Evolutionary conservation across 345 rosid species (phyloP).

Genomic region (Ceriops zippeliana): DNA sequence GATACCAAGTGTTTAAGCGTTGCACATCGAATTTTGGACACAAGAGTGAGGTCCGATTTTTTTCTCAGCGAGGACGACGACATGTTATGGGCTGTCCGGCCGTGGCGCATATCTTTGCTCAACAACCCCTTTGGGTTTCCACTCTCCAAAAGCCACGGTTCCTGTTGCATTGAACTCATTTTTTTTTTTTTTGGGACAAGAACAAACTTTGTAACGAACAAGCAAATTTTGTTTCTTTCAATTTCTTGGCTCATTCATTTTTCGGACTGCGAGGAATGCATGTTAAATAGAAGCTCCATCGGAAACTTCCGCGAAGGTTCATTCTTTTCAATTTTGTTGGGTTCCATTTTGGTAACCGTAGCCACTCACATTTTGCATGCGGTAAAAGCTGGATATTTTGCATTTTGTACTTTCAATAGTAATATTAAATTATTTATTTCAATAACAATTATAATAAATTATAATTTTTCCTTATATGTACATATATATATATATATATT

Average conservation of each 20-base stretch:
- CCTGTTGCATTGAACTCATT: conserved; percentile 35
- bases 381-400: no score
- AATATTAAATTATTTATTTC: no score
- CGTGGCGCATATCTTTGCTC: conserved; percentile 59
- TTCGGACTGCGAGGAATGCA: neutral
- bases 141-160: conserved; percentile 49
- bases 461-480: no score
- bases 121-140: conserved; percentile 44
- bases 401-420: no score
- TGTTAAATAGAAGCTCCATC: neutral
- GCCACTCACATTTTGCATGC: no score
- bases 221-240: neutral
- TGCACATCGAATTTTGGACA: conserved; percentile 51
- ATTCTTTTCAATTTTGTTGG: neutral
- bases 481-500: no score
- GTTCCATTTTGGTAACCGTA: neutral
- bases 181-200: neutral
- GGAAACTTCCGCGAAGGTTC: neutral
- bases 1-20: conserved; percentile 43
- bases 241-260: neutral
- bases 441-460: no score
- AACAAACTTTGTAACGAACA: neutral
- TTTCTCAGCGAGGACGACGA: conserved; percentile 76
- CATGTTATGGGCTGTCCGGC: conserved; percentile 78
- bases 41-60: conserved; percentile 64